A percentile compares a stretch with the other conserved stretches of the same genome.
These are phyloP conservation scores for Parathielavia hyrcaniae DNA, from an alignment of 495 filamentous ascomycete species.

Conservation along the genomic window DNA sequence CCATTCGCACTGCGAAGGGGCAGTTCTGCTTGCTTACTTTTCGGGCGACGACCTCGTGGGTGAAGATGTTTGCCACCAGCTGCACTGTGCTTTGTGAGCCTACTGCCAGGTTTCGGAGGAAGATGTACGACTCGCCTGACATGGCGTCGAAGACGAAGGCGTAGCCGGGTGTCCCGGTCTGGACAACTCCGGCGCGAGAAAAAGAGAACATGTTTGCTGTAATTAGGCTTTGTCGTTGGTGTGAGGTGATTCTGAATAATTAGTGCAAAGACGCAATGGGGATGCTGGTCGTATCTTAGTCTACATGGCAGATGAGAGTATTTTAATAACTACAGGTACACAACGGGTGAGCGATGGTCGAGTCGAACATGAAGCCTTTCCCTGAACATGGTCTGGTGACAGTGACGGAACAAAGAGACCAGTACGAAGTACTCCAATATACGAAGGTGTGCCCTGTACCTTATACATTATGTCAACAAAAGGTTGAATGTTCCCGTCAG, in stretches of 20 bases:
- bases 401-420: no score
- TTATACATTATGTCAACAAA: no score
- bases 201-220: neutral
- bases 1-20: neutral
- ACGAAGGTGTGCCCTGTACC: no score
- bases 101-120: neutral
- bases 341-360: no score
- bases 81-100: constrained; percentile 13
- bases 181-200: neutral
- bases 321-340: no score
- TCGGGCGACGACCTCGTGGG: constrained; percentile 5
- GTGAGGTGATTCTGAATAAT: neutral
- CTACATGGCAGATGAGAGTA: no score
- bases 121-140: constrained; percentile 3
- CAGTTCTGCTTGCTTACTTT: constrained; percentile 5
- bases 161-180: neutral
- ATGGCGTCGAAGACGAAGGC: constrained; percentile 9
- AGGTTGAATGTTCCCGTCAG: no score
- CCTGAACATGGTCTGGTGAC: no score
- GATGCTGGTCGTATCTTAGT: neutral
- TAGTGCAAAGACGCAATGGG: neutral
- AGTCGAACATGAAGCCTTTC: no score
- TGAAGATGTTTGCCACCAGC: constrained; percentile 5
- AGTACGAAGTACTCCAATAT: no score
- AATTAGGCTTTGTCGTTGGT: neutral